Percentiles rank a stretch among this genome's conserved stretches.
phyloP scores from a whole-genome alignment of 805 yeast species.

The Pichia phayaonensis region DNA sequence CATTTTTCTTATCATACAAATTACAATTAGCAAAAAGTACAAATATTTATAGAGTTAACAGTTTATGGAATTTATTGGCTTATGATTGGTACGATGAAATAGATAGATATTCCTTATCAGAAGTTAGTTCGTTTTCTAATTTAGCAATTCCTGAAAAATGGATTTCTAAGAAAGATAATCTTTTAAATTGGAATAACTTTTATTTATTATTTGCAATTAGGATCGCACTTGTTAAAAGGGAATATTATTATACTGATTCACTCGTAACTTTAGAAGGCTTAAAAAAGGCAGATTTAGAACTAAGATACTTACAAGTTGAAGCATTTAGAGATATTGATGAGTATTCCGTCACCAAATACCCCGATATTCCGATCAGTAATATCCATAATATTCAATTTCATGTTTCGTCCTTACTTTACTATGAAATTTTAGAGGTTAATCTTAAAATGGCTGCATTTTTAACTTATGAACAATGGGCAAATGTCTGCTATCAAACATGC shows the following conservation, averaged over 20 bases:
- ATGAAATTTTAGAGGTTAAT: slow-evolving; percentile 25
- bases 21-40: slow-evolving; percentile 19
- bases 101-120: slow-evolving; percentile 19
- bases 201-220: slow-evolving; percentile 18
- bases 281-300: slow-evolving; percentile 21
- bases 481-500: slow-evolving; percentile 17
- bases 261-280: slow-evolving; percentile 14
- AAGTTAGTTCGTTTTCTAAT: slow-evolving; percentile 17
- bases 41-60: not conserved
- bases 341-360: slow-evolving; percentile 10
- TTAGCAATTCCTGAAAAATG: slow-evolving; percentile 20
- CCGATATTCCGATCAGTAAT: slow-evolving; percentile 2
- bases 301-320: slow-evolving; percentile 19
- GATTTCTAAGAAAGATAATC: slow-evolving; percentile 9
- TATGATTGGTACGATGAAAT: slow-evolving; percentile 30
- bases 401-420: slow-evolving; percentile 12
- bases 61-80: slow-evolving; percentile 27
- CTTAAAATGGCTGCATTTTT: slow-evolving; percentile 24
- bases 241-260: slow-evolving; percentile 21
- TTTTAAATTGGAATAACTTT: slow-evolving; percentile 18
- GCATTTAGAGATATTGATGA: slow-evolving; percentile 15
- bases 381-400: slow-evolving; percentile 17
- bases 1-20: slow-evolving; percentile 18
- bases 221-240: slow-evolving; percentile 21
- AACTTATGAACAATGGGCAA: slow-evolving; percentile 20